Evolutionary conservation across 495 filamentous ascomycete genomes (phyloP), one percentile per base, ranked within the genome.

Genomic region (Aspergillus coremiiformis): DNA sequence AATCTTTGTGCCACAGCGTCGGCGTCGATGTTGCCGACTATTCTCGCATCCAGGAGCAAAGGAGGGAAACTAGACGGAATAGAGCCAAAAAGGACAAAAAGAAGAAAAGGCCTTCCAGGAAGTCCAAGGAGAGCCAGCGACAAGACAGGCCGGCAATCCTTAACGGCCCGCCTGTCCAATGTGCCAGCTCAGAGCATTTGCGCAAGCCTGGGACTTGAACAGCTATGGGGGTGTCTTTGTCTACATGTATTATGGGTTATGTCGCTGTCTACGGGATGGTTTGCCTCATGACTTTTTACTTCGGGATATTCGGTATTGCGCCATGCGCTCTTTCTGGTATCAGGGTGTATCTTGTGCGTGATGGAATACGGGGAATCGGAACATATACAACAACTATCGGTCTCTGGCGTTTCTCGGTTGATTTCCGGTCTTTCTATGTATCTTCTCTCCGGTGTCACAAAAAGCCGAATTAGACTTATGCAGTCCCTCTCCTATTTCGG

Each of bases 11-110:
- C 53, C 49, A 59, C 14, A 58, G 63, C 24, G 66, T 66, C n/a
- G 71, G 68, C 1, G 55, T 76, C n/a, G 63, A 71, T 20, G 57
- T 76, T 14, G 54, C 63, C 10, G 67, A 70, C 32, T 70, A 66
- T 44, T 48, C 68, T 17, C 56, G 55, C 14, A 57, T 63, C 21
- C 61, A 56, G 17, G 52, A 58, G 20, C 50, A 54, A 19, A 57
- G 47, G 19, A 49, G 44, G 8, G 57, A 56, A 37, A 48, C 55
- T n/a, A 60, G 23, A 4, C 52, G 47, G 15, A 29, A 45, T 21
- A 54, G 45, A 23, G 52, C n/a, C n/a, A n/a, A n/a, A n/a, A n/a
- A n/a, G n/a, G n/a, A n/a, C n/a, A n/a, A 55, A 24, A 60, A 54
- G 32, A 58, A 49, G 32, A 54, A 47, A 47, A 57, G 44, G 29